These are phyloP conservation scores for Salinomyces thailandicus DNA, from an alignment of 2,329 filamentous ascomycete species.

Conservation along the genomic window DNA sequence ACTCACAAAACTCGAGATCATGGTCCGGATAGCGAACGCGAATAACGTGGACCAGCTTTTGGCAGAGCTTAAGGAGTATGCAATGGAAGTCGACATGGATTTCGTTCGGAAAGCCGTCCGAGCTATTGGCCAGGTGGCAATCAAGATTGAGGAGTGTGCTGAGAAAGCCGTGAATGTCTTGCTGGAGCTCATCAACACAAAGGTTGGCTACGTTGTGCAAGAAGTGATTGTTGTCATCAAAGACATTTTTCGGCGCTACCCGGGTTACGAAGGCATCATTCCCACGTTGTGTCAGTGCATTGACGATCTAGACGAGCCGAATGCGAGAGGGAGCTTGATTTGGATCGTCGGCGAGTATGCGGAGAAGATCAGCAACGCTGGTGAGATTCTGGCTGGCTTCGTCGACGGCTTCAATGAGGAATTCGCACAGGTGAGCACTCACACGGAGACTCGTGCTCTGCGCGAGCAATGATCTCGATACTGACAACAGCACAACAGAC, in stretches of 20 bases:
- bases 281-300: slow-evolving; percentile 93
- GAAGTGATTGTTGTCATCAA: slow-evolving; percentile 99
- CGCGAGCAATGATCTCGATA: too few relatives aligned
- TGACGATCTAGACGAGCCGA: slow-evolving; percentile 89
- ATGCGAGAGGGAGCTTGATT: slow-evolving; percentile 80
- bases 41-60: slow-evolving; percentile 91
- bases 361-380: slow-evolving; percentile 98
- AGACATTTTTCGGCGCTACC: slow-evolving; percentile 95
- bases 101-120: slow-evolving; percentile 90
- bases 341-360: slow-evolving; percentile 99
- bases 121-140: slow-evolving; percentile 93
- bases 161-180: slow-evolving; percentile 93
- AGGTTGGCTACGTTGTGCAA: slow-evolving; percentile 98
- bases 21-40: slow-evolving; percentile 98
- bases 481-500: slow-evolving; percentile 52
- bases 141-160: slow-evolving; percentile 92
- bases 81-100: slow-evolving; percentile 97
- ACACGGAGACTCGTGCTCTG: too few relatives aligned
- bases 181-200: slow-evolving; percentile 87
- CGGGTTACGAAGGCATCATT: slow-evolving; percentile 95
- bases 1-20: slow-evolving; percentile 94
- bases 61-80: slow-evolving; percentile 92
- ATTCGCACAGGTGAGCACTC: slow-evolving; percentile 65
- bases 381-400: slow-evolving; percentile 81
- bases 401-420: slow-evolving; percentile 93